Evolutionary conservation across 1,284 basidiomycete genomes (phyloP).

Genomic region (Rhodotorula sp.): DNA sequence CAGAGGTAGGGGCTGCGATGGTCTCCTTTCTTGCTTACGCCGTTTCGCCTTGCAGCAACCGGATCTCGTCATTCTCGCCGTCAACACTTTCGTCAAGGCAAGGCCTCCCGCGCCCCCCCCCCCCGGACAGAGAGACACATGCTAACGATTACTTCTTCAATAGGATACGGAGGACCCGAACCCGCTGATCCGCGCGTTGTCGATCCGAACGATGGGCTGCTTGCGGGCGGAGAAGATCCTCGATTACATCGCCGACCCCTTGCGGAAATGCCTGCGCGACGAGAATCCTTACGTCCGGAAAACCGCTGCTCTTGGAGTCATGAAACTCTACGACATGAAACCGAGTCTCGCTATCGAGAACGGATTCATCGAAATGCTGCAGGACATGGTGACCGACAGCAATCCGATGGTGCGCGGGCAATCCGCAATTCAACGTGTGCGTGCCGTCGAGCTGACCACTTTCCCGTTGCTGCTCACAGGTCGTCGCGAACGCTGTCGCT

Average conservation of each 20-base stretch:
- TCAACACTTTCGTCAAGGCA: slow-evolving; percentile 96
- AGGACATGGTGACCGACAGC: slow-evolving; percentile 87
- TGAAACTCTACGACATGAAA: slow-evolving; percentile 95
- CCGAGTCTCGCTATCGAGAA: slow-evolving; percentile 92
- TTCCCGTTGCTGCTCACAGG: slow-evolving; percentile 53
- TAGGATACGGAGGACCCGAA: slow-evolving; percentile 95
- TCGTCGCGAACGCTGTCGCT: slow-evolving; percentile 91
- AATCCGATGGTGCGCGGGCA: slow-evolving; percentile 81
- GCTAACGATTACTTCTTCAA: neutral
- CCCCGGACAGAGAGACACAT: neutral
- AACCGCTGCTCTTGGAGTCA: slow-evolving; percentile 90
- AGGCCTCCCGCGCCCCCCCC: too few relatives aligned
- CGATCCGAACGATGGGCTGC: slow-evolving; percentile 97
- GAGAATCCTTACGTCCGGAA: slow-evolving; percentile 98
- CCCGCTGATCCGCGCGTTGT: slow-evolving; percentile 90
- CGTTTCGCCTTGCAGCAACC: slow-evolving; percentile 60
- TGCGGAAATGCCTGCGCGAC: slow-evolving; percentile 85
- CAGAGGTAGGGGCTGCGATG: neutral
- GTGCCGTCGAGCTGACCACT: neutral
- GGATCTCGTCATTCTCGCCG: slow-evolving; percentile 93
- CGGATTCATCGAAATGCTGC: slow-evolving; percentile 83
- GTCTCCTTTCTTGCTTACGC: neutral
- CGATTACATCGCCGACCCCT: slow-evolving; percentile 91
- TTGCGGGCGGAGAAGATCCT: slow-evolving; percentile 97
- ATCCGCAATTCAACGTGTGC: neutral